Percentiles rank a stretch among this genome's conserved stretches.
Evolutionary conservation across 129 eudicot species (phyloP).

Genomic region (Ambrosia artemisiifolia): DNA sequence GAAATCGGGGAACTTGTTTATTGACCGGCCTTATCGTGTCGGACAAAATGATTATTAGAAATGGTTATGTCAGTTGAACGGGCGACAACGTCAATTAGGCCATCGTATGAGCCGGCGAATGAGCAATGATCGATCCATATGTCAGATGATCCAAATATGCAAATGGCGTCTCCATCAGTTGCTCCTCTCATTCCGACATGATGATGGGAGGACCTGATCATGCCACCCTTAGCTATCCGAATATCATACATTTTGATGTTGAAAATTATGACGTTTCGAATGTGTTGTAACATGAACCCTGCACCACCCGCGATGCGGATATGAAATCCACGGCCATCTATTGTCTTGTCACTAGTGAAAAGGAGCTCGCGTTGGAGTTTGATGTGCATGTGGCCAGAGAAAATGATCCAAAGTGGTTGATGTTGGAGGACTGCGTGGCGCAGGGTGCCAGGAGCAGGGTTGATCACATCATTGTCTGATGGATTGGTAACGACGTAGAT

Average conservation of each 20-base stretch:
- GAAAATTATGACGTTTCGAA: constrained; percentile 57
- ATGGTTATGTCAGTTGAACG: constrained; percentile 80
- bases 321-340: constrained; percentile 67
- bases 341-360: constrained; percentile 63
- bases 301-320: constrained; percentile 69
- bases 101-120: constrained; percentile 47
- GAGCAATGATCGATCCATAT: constrained; percentile 89
- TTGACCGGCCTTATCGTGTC: constrained; percentile 62
- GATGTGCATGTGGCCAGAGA: constrained; percentile 45
- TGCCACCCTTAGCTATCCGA: constrained; percentile 43
- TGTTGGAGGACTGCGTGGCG: constrained; percentile 72
- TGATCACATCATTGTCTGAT: constrained; percentile 47
- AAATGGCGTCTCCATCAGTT: constrained; percentile 86
- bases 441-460: constrained; percentile 78
- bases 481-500: constrained; percentile 53
- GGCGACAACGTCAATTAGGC: constrained; percentile 61
- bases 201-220: constrained; percentile 46
- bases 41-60: constrained; percentile 72
- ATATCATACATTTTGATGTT: constrained; percentile 52
- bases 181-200: constrained; percentile 55
- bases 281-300: constrained; percentile 62
- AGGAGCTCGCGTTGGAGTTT: constrained; percentile 58
- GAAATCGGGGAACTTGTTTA: neutral
- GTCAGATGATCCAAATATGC: constrained; percentile 47
- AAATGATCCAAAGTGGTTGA: constrained; percentile 77